A percentile compares a stretch with the other conserved stretches of the same genome.
Evolutionary conservation across 768 basidiomycete species (phyloP).

Genomic region (Ramaria rubella): DNA sequence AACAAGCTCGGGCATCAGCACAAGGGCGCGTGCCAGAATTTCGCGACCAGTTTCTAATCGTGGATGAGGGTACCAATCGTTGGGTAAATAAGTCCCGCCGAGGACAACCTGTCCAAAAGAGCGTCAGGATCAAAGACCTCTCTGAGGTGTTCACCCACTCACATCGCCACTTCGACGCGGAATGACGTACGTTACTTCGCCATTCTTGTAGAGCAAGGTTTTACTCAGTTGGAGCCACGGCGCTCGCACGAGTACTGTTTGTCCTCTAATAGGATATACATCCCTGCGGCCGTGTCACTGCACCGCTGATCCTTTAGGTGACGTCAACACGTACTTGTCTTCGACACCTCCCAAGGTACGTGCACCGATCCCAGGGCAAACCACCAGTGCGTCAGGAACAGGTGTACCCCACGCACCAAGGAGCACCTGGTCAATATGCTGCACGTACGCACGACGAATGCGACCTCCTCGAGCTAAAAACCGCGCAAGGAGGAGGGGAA

Average conservation of each 20-base stretch:
- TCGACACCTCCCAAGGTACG: constrained; percentile 46
- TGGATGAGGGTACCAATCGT: constrained; percentile 69
- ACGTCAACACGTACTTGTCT: constrained; percentile 26
- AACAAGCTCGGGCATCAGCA: constrained; percentile 19
- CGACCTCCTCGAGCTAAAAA: constrained; percentile 58
- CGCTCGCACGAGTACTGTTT: constrained; percentile 66
- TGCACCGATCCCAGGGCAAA: constrained; percentile 64
- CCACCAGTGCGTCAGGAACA: constrained; percentile 49
- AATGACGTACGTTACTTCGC: constrained; percentile 49
- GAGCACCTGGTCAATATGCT: constrained; percentile 65
- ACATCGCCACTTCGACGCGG: constrained; percentile 55
- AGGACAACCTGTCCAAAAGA: constrained; percentile 41
- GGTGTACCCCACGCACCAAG: constrained; percentile 42
- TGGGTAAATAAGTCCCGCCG: constrained; percentile 48
- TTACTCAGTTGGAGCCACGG: constrained; percentile 46
- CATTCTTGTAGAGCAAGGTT: constrained; percentile 17
- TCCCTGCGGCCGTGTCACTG: constrained; percentile 15
- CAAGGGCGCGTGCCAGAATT: constrained; percentile 18
- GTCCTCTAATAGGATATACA: constrained; percentile 42
- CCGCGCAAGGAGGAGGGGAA: constrained; percentile 54
- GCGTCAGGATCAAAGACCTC: background rate
- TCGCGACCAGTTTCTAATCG: constrained; percentile 44
- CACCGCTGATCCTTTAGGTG: background rate
- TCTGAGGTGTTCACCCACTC: constrained; percentile 14
- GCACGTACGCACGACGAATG: constrained; percentile 50